Percentiles rank a stretch among this genome's conserved stretches.
Evolutionary conservation across 2,329 filamentous ascomycete species (phyloP).

Genomic region (Phaeosphaeriaceae sp.): DNA sequence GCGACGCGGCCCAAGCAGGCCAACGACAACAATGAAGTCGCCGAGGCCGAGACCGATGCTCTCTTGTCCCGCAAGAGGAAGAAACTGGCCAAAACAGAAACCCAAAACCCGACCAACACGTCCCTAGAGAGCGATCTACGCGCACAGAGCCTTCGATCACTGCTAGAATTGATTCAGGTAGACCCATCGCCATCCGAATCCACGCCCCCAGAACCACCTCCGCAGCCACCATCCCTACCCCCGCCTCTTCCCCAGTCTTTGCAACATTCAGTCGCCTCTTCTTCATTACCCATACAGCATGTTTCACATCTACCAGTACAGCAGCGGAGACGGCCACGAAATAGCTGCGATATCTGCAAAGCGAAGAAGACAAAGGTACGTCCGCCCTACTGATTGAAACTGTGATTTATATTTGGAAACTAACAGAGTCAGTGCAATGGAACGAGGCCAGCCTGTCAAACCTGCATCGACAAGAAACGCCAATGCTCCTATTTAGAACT

Average conservation of each 20-base stretch:
- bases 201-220: slow-evolving; percentile 20
- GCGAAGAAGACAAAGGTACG: slow-evolving; percentile 46
- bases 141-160: slow-evolving; percentile 45
- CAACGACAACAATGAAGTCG: slow-evolving; percentile 23
- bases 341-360: slow-evolving; percentile 46
- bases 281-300: slow-evolving; percentile 9
- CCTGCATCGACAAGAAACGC: slow-evolving; percentile 44
- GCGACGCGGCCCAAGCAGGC: slow-evolving; percentile 30
- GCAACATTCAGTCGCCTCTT: slow-evolving; percentile 5
- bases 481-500: slow-evolving; percentile 41
- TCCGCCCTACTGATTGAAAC: not conserved
- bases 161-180: slow-evolving; percentile 45
- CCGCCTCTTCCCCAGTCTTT: slow-evolving; percentile 9
- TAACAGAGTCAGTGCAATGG: slow-evolving; percentile 43
- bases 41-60: slow-evolving; percentile 20
- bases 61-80: slow-evolving; percentile 34
- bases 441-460: slow-evolving; percentile 40
- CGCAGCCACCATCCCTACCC: slow-evolving; percentile 16
- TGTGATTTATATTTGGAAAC: not conserved
- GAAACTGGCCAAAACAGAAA: slow-evolving; percentile 26
- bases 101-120: slow-evolving; percentile 37
- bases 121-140: slow-evolving; percentile 47
- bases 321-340: slow-evolving; percentile 33
- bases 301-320: slow-evolving; percentile 11
- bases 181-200: slow-evolving; percentile 23